Conservation (phyloP, 2,329 filamentous ascomycete genomes). For the Raffaelea deltoideospora region DNA sequence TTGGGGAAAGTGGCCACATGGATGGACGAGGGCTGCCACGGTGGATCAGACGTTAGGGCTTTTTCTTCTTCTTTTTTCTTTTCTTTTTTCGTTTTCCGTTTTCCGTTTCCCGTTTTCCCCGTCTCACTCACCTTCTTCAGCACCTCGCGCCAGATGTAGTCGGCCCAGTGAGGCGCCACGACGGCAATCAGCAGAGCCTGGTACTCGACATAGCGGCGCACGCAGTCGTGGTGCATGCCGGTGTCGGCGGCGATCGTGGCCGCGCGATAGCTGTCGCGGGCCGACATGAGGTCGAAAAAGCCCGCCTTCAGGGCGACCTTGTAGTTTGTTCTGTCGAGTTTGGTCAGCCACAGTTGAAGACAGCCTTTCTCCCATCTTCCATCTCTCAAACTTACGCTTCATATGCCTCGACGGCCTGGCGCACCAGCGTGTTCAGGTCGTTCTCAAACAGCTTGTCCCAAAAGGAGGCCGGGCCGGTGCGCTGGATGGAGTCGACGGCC, state of each 20-base stretch:
- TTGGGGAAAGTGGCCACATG: slow-evolving; percentile 66
- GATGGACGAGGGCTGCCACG: slow-evolving; percentile 44
- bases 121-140: slow-evolving; percentile 32
- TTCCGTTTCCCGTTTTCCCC: background rate
- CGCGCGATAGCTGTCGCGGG: slow-evolving; percentile 79
- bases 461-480: slow-evolving; percentile 57
- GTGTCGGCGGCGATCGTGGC: slow-evolving; percentile 60
- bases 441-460: slow-evolving; percentile 89
- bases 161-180: slow-evolving; percentile 84
- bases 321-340: slow-evolving; percentile 41
- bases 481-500: slow-evolving; percentile 48
- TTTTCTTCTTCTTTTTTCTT: too few species aligned
- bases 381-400: background rate
- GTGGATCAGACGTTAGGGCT: too few species aligned
- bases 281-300: slow-evolving; percentile 54
- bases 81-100: too few species aligned
- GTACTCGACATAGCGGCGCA: slow-evolving; percentile 69
- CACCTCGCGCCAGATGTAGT: slow-evolving; percentile 88
- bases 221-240: slow-evolving; percentile 72
- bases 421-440: slow-evolving; percentile 74
- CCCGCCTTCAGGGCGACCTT: slow-evolving; percentile 75
- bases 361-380: too few species aligned
- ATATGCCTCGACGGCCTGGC: slow-evolving; percentile 29
- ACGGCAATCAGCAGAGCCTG: slow-evolving; percentile 54
- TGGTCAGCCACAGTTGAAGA: background rate